Evolutionary conservation across 768 basidiomycete genomes (phyloP), one percentile per base, ranked within the genome.

Genomic region (Mycena leptocephala): DNA sequence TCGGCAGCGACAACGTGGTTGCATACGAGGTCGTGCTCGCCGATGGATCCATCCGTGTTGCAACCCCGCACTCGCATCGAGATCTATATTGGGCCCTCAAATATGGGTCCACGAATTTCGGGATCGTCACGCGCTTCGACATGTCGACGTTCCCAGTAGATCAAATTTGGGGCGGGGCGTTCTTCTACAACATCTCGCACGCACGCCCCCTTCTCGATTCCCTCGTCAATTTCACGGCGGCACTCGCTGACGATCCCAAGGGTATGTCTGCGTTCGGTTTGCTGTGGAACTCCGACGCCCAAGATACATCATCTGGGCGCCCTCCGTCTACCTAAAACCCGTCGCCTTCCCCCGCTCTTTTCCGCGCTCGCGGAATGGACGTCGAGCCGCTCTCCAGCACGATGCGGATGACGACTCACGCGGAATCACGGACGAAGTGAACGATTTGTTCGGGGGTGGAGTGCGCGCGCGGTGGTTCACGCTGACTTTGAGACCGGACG

Each of bases 31-130:
- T 80, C 41, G 78, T 79, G 9, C 48, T 79, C 24, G 75, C 79
- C 22, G 68, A 70, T 30, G 79, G 79, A 26, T 39, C 48, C 3
- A 70, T 79, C 10, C 35, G 55, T 32, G 32, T 76, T 22, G 79
- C 65, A 10, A 77, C 74, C 11, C 58, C 48, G 26, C 48, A 51
- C 46, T 66, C 69, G 28, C 62, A 78, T 32, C n/a, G 69, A 18
- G 79, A 80, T 51, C 66, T 80, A 11, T 76, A 76, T 59, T 75
- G 72, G 75, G 78, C 78, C 13, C 63, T 80, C 26, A 80, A 79
- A 43, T 72, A 68, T 20, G 79, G 76, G 20, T 70, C 70, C 26
- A 79, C 78, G 1, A 80, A 80, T 53, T 80, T 63, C 56, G 79
- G 79, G 20, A 74, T 80, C 37, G 76, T 80, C n/a, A 79, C 78